Base-by-base conservation (phyloP, 2,329 filamentous ascomycete species). In the Ascomycota sp. region DNA sequence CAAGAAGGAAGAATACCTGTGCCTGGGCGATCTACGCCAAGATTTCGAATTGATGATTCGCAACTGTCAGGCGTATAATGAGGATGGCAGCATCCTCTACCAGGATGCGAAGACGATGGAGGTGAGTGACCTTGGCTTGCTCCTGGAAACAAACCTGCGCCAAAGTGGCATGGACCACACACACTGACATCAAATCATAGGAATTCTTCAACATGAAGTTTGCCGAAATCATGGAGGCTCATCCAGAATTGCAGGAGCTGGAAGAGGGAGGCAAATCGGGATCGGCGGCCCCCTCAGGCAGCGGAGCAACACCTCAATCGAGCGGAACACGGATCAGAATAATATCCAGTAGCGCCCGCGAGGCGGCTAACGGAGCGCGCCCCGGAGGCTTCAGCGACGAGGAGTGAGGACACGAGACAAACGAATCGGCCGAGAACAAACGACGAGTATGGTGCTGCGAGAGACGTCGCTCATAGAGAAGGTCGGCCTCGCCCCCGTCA, bases 51-150 rank as follows among this genome's bases (percentile, higher is more conserved):
- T 86, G 40, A 68, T 98, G 55, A 89, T 84, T 52, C 72, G 68
- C 50, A 98, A 98, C 54, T 92, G 86, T 42, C 72, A 82, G 52
- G 89, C 79, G 3, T 98, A 92, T 62, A 98, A 98, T 48, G 91
- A 98, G 55, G 89, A 95, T 49, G 79, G 76, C 37, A 93, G 84
- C 54, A 62, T 91, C 45, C 67, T 98, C 35, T 95, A 84, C 58
- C 69, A 80, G 47, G 89, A 98, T 61, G 86, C 86, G 33, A 84
- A 84, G 53, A 64, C 77, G 35, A 93, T 98, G 55, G 80, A 92
- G 67, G 83, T 92, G 61, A 61, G 73, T 41, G 16, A 25, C 6
- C 7, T 10, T 6, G 4, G 11, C n/a, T 5, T 6, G 21, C 16
- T 7, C 3, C 6, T 12, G 9, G 12, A 6, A 13, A 9, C n/a